Evolutionary conservation across 257 asterid species (phyloP), one percentile per base, ranked within the genome.

Genomic region (Apocynum venetum): DNA sequence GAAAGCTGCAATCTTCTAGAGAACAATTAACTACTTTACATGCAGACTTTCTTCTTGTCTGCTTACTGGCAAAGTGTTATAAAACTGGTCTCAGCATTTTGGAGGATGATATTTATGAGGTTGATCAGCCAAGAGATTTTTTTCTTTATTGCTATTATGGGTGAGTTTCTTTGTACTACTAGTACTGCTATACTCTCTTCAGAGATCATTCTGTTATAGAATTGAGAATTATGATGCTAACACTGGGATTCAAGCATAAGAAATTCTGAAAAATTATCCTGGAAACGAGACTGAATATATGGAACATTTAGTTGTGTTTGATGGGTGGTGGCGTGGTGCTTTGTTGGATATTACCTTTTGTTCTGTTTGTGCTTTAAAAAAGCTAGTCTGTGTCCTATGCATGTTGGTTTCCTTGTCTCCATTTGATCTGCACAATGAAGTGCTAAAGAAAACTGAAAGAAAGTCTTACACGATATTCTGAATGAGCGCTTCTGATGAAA

Each of bases 61-160:
- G 99, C 77, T 74, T 95, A 74, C 72, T 90, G 77, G 87, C 99
- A 0, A 95, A 95, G 91, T 89, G 91, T 85, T 93, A 93, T 78
- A 91, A 87, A 88, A 72, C 89, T 60, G 98, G 98, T 65, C 83
- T 91, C 76, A 86, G 90, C 67, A 82, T 95, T 68, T 83, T 95
- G 89, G 92, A 83, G 82, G 90, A 90, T 49, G 90, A 90, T 82
- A 76, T 91, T 51, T 87, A 82, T 87, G 98, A 95, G 85, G 89
- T 87, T 74, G 97, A 93, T 80, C 97, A 91, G 79, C 98, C 98
- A 35, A 92, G 92, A 74, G 99, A 95, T 72, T 91, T 93, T 78
- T 91, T 86, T 71, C 92, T 95, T 31, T 95, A 93, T 72, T 91
- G 97, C 84, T 95, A 93, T 79, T 95, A 93, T 72, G 99, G 98